Conservation (phyloP, 2,329 filamentous ascomycete genomes). For the Colletotrichum brevisporum region DNA sequence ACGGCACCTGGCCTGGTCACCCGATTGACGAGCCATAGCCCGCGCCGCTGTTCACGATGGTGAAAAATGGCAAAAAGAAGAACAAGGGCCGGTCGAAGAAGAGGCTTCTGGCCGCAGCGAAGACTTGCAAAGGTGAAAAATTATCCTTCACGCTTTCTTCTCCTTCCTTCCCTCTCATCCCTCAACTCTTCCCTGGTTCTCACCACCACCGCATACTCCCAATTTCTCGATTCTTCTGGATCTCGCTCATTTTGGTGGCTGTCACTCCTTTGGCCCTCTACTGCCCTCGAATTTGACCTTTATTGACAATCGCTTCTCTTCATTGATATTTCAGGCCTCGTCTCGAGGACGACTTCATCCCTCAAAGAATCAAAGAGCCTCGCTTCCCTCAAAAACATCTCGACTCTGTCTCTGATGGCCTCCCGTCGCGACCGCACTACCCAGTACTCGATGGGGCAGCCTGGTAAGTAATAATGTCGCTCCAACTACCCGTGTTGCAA, state of each 20-base stretch:
- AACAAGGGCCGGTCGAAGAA: background rate
- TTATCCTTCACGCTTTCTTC: background rate
- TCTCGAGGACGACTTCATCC: background rate
- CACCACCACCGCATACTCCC: background rate
- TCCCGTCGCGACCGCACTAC: background rate
- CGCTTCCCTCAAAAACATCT: background rate
- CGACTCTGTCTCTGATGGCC: background rate
- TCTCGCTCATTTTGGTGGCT: background rate
- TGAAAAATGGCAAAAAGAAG: background rate
- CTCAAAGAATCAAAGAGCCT: background rate
- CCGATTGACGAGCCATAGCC: background rate
- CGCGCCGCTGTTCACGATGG: background rate
- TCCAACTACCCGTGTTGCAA: no score
- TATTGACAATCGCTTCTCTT: background rate
- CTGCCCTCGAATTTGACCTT: background rate
- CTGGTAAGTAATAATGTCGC: constrained; percentile 5
- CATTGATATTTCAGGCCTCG: background rate
- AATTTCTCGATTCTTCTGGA: background rate
- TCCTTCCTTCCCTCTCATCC: background rate
- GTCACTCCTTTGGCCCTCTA: background rate
- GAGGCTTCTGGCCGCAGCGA: background rate
- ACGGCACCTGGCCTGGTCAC: background rate
- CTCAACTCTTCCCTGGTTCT: background rate
- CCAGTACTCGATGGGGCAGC: constrained; percentile 10
- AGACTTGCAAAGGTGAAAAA: constrained; percentile 12